phyloP scores from a whole-genome alignment of 2,329 filamentous ascomycete species.

The Phoma sp. region DNA sequence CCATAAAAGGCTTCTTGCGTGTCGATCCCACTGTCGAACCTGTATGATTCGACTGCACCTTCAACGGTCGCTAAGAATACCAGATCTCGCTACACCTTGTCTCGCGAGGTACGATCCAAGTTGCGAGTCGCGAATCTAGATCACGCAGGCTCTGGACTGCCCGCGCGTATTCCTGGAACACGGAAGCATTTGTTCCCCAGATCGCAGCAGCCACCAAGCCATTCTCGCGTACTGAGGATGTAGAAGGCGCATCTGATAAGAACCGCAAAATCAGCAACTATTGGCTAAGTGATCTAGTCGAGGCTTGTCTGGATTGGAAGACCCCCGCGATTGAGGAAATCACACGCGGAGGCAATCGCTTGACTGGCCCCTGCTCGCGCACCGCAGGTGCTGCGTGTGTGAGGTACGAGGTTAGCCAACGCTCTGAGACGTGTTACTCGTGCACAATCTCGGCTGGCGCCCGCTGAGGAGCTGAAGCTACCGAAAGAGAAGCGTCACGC shows the following conservation, averaged over 20 bases:
- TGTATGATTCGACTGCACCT: slow-evolving; percentile 8
- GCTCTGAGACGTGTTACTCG: slow-evolving; percentile 12
- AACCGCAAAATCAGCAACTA: not conserved
- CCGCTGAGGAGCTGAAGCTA: slow-evolving; percentile 11
- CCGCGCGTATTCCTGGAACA: slow-evolving; percentile 10
- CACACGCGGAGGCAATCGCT: not conserved
- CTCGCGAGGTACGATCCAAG: slow-evolving; percentile 7
- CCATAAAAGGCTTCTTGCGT: not conserved
- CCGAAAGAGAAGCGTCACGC: slow-evolving; percentile 7
- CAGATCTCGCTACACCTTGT: slow-evolving; percentile 15
- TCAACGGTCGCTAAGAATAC: slow-evolving; percentile 16
- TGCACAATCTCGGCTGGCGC: slow-evolving; percentile 27
- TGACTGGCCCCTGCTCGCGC: not conserved
- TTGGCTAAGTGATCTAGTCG: not conserved
- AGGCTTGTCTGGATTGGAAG: not conserved
- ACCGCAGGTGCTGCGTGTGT: not conserved
- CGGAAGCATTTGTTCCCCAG: not conserved
- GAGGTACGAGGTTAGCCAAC: not conserved
- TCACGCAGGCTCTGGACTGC: not conserved
- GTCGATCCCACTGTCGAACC: not conserved
- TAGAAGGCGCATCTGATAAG: slow-evolving; percentile 2
- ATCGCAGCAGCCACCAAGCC: slow-evolving; percentile 16
- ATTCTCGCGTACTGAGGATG: slow-evolving; percentile 15
- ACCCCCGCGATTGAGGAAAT: not conserved
- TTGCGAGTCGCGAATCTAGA: not conserved